A percentile compares a stretch with the other conserved stretches of the same genome.
Evolutionary conservation across 2,329 filamentous ascomycete species (phyloP).

Genomic region (Didymella glomerata): DNA sequence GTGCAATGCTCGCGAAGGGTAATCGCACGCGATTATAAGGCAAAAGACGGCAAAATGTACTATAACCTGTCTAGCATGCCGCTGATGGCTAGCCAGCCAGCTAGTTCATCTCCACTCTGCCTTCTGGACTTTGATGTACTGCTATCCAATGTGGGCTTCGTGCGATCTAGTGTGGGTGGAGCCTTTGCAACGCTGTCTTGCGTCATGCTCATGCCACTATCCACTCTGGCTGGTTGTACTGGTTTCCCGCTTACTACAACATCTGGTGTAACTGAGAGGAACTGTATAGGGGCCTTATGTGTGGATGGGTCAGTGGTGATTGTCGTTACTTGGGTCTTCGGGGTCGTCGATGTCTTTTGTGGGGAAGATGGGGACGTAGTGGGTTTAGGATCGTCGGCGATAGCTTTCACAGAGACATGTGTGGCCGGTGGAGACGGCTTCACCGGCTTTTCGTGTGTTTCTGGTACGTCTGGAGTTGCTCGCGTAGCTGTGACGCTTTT

Average conservation of each 20-base stretch:
- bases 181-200: not conserved
- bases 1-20: not conserved
- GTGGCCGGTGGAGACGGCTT: not conserved
- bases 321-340: not conserved
- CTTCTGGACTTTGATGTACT: not conserved
- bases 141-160: not conserved
- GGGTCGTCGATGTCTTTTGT: not conserved
- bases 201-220: conserved; percentile 10
- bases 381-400: not conserved
- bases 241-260: not conserved
- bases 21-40: not conserved
- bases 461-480: not conserved
- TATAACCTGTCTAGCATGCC: conserved; percentile 16
- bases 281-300: not conserved
- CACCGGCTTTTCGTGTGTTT: too few relatives aligned
- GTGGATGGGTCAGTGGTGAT: not conserved
- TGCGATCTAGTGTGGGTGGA: not conserved
- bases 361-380: not conserved
- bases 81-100: conserved; percentile 18
- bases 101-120: conserved; percentile 16
- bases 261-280: not conserved
- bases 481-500: not conserved
- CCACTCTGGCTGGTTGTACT: conserved; percentile 4
- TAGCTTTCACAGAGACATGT: not conserved
- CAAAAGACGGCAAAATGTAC: not conserved